Evolutionary conservation across 345 rosid species (phyloP).

Genomic region (Populus ilicifolia): DNA sequence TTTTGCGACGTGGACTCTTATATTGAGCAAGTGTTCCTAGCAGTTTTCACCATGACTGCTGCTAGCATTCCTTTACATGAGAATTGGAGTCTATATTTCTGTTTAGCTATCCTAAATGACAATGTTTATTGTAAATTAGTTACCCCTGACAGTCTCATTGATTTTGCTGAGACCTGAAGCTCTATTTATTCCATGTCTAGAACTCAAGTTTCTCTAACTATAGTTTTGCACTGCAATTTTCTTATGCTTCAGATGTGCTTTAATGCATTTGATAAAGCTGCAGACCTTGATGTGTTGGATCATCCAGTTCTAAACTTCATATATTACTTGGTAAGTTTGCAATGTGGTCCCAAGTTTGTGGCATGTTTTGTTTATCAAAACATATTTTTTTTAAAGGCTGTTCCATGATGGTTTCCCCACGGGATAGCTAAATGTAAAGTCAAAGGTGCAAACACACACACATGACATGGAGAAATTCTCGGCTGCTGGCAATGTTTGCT

Average conservation of each 20-base stretch:
- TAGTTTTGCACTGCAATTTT: slow-evolving; percentile 1
- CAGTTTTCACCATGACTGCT: no score
- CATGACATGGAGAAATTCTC: background rate
- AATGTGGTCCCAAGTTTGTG: background rate
- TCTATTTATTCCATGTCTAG: background rate
- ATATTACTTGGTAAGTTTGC: slow-evolving; percentile 69
- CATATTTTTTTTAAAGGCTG: background rate
- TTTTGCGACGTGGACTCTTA: no score
- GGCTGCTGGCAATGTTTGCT: background rate
- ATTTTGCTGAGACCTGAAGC: background rate
- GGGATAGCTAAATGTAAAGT: background rate
- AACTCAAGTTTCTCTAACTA: slow-evolving; percentile 1
- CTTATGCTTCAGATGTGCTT: slow-evolving; percentile 58
- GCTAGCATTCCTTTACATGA: background rate
- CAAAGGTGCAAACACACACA: background rate
- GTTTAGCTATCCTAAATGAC: background rate
- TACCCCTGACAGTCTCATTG: background rate
- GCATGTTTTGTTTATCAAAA: background rate
- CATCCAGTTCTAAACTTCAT: slow-evolving; percentile 81
- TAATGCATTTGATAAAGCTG: slow-evolving; percentile 74
- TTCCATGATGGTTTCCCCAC: background rate
- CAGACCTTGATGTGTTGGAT: slow-evolving; percentile 74
- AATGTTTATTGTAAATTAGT: background rate
- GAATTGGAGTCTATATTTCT: background rate
- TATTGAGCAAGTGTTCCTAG: no score